These are phyloP conservation scores for Scenedesmus sp. DNA, from an alignment of 163 green algal species.

Conservation along the genomic window DNA sequence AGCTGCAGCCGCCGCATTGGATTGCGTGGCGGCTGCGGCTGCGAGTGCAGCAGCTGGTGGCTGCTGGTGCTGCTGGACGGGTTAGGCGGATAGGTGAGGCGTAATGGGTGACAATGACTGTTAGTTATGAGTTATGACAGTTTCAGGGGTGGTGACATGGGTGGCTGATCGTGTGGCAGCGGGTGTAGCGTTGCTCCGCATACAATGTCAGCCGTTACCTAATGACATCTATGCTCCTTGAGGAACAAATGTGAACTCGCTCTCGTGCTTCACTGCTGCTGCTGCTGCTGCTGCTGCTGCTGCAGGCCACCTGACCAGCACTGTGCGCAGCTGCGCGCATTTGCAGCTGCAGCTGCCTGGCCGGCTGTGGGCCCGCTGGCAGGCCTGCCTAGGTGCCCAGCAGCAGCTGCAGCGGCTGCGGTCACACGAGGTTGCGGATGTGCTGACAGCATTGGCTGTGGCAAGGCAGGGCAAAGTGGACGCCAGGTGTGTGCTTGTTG, in stretches of 20 bases:
- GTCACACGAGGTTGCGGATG: background rate
- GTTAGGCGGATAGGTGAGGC: background rate
- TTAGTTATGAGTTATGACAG: too few species aligned
- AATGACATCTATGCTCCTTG: too few species aligned
- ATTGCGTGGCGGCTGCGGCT: background rate
- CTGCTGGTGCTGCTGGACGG: background rate
- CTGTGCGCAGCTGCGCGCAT: slow-evolving; percentile 12
- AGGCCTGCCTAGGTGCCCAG: background rate
- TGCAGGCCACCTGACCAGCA: slow-evolving; percentile 5
- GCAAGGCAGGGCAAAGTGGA: background rate
- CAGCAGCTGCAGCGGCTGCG: slow-evolving; percentile 6
- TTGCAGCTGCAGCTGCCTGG: background rate
- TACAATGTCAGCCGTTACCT: too few species aligned
- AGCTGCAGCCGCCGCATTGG: slow-evolving; percentile 4
- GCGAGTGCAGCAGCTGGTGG: background rate
- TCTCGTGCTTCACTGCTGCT: background rate
- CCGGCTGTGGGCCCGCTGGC: background rate
- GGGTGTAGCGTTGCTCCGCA: too few species aligned
- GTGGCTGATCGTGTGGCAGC: too few species aligned
- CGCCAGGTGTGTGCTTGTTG: background rate
- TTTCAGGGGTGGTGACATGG: too few species aligned
- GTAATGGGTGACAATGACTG: background rate
- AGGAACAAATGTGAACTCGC: too few species aligned
- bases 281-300: background rate
- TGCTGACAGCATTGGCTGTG: slow-evolving; percentile 19